Percentiles rank a stretch among this genome's conserved stretches.
phyloP scores from a whole-genome alignment of 352 stramenopile species.

The Pythium grandisporangium region DNA sequence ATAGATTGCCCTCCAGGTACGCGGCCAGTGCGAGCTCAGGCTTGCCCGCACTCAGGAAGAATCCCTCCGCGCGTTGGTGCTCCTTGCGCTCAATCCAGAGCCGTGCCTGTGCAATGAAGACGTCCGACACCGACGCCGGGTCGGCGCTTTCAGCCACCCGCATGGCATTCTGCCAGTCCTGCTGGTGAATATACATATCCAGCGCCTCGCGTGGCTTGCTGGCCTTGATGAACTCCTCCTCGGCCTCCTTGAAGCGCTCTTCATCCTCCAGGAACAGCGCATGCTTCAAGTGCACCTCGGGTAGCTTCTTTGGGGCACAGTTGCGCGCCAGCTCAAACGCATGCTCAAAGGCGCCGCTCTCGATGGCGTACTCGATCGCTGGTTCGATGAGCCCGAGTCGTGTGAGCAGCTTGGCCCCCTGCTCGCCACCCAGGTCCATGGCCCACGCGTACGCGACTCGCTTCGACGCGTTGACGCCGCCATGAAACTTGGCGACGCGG shows the following conservation, averaged over 20 bases:
- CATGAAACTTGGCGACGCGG: slow-evolving; percentile 90
- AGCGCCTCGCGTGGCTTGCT: slow-evolving; percentile 90
- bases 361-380: slow-evolving; percentile 91
- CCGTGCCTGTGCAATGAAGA: slow-evolving; percentile 88
- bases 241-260: slow-evolving; percentile 89
- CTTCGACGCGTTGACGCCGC: slow-evolving; percentile 87
- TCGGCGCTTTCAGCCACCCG: slow-evolving; percentile 89
- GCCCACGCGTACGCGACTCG: slow-evolving; percentile 91
- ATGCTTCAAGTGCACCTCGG: slow-evolving; percentile 91
- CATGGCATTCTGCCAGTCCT: slow-evolving; percentile 89
- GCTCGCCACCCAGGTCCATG: slow-evolving; percentile 85
- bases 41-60: slow-evolving; percentile 89
- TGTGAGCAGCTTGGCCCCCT: slow-evolving; percentile 87
- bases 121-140: slow-evolving; percentile 78
- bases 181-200: slow-evolving; percentile 95
- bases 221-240: slow-evolving; percentile 90
- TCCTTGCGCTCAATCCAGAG: slow-evolving; percentile 84
- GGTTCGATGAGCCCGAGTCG: slow-evolving; percentile 89
- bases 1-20: slow-evolving; percentile 84
- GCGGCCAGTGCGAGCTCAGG: slow-evolving; percentile 84
- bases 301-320: slow-evolving; percentile 80
- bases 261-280: slow-evolving; percentile 92
- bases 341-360: slow-evolving; percentile 89
- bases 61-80: slow-evolving; percentile 73
- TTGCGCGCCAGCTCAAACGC: slow-evolving; percentile 88